These are phyloP conservation scores for Daldinia eschscholtzii DNA, from an alignment of 2,329 filamentous ascomycete species.

Conservation along the genomic window DNA sequence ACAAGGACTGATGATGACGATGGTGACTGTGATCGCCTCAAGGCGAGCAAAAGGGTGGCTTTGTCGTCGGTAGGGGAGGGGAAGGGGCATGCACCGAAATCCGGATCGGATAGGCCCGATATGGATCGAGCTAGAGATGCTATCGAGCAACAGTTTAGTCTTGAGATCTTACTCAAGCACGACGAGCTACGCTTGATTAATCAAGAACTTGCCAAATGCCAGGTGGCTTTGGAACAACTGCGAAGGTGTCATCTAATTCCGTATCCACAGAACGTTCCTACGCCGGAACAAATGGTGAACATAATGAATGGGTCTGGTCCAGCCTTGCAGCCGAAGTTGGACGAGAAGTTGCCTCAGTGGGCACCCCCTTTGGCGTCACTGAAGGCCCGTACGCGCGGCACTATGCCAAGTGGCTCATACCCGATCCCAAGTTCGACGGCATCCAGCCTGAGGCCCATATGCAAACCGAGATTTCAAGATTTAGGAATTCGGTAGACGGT, in stretches of 20 bases:
- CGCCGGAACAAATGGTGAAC: slow-evolving; percentile 75
- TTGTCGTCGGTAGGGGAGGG: slow-evolving; percentile 42
- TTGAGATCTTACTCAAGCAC: slow-evolving; percentile 94
- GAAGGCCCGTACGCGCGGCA: slow-evolving; percentile 95
- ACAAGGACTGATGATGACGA: slow-evolving; percentile 54
- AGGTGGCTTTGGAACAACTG: slow-evolving; percentile 91
- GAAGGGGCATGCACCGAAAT: slow-evolving; percentile 30
- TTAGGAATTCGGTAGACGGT: slow-evolving; percentile 71
- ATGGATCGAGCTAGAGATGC: slow-evolving; percentile 73
- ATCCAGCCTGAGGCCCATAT: slow-evolving; percentile 62
- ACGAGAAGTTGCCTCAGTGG: slow-evolving; percentile 77
- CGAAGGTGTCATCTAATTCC: slow-evolving; percentile 93
- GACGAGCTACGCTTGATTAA: slow-evolving; percentile 94
- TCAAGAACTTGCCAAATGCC: slow-evolving; percentile 95
- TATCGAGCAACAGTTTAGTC: slow-evolving; percentile 87
- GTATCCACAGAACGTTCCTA: slow-evolving; percentile 79
- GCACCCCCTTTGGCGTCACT: slow-evolving; percentile 88
- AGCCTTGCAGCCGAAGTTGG: slow-evolving; percentile 71
- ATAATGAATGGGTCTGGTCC: slow-evolving; percentile 81
- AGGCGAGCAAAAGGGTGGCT: slow-evolving; percentile 52
- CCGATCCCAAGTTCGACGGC: slow-evolving; percentile 87
- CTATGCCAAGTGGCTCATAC: slow-evolving; percentile 95
- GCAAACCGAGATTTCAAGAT: slow-evolving; percentile 57
- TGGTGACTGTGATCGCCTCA: slow-evolving; percentile 45
- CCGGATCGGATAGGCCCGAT: slow-evolving; percentile 46